Evolutionary conservation across 139 green algal genomes (phyloP).

Genomic region (Eudorina sp.): DNA sequence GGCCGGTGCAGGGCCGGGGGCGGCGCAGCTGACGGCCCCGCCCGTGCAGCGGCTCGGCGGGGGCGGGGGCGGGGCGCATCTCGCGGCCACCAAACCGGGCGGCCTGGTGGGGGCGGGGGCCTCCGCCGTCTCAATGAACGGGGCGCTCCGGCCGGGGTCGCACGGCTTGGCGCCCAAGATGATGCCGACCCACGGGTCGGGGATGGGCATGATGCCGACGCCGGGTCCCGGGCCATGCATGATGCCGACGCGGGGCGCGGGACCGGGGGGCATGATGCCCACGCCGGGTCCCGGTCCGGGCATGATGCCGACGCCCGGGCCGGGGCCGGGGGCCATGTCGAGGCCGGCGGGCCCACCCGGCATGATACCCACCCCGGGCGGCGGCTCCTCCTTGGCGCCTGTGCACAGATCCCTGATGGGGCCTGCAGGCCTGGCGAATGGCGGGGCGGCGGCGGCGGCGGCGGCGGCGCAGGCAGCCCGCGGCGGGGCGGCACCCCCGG

Average conservation of each 20-base stretch:
- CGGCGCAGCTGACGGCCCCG: no score
- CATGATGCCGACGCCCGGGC: slow-evolving; percentile 21
- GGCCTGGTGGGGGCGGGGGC: background rate
- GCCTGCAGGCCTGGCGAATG: no score
- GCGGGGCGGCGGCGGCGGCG: no score
- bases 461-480: no score
- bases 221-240: background rate
- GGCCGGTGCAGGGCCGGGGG: background rate
- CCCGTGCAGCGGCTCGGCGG: background rate
- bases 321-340: no score
- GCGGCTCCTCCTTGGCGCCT: no score
- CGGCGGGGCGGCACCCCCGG: no score
- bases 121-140: background rate
- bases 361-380: no score
- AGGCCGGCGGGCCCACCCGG: no score
- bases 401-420: no score
- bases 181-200: slow-evolving; percentile 17
- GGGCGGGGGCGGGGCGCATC: background rate
- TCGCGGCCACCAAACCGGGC: background rate
- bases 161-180: slow-evolving; percentile 6
- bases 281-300: background rate
- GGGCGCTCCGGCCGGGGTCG: background rate
- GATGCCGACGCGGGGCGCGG: slow-evolving; percentile 38
- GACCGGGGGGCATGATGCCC: slow-evolving; percentile 20
- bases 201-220: slow-evolving; percentile 22